A percentile compares a stretch with the other conserved stretches of the same genome.
phyloP scores from a whole-genome alignment of 495 filamentous ascomycete species.

The Neurospora tetraspora region DNA sequence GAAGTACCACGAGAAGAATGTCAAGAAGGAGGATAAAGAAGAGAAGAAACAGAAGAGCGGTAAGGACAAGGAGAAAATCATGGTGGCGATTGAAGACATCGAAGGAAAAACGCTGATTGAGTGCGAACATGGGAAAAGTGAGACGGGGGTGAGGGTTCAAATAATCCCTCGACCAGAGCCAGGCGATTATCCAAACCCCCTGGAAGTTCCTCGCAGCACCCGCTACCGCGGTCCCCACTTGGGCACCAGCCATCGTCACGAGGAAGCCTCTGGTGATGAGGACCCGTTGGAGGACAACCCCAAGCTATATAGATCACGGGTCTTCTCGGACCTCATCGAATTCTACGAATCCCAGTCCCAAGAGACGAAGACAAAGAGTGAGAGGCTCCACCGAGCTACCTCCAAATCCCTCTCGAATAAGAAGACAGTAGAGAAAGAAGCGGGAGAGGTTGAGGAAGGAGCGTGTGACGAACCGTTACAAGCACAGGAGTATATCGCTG shows the following conservation, averaged over 20 bases:
- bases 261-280: background rate
- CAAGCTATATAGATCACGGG: background rate
- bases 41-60: background rate
- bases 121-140: background rate
- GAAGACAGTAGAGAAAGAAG: background rate
- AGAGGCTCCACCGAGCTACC: fast-evolving
- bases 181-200: too few species aligned
- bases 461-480: too few species aligned
- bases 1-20: background rate
- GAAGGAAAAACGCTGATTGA: background rate
- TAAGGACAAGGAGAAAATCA: background rate
- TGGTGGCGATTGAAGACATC: background rate
- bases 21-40: background rate
- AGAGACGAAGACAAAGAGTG: background rate
- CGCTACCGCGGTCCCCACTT: background rate
- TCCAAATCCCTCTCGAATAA: background rate
- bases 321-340: background rate
- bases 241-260: background rate
- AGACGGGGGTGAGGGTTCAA: background rate
- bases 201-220: background rate
- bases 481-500: too few species aligned
- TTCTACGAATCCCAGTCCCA: background rate
- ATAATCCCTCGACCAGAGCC: background rate
- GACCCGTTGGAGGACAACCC: background rate
- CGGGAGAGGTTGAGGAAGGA: background rate